phyloP scores from a whole-genome alignment of 371 early-diverging fungal species.

The Mortierella sp. region DNA sequence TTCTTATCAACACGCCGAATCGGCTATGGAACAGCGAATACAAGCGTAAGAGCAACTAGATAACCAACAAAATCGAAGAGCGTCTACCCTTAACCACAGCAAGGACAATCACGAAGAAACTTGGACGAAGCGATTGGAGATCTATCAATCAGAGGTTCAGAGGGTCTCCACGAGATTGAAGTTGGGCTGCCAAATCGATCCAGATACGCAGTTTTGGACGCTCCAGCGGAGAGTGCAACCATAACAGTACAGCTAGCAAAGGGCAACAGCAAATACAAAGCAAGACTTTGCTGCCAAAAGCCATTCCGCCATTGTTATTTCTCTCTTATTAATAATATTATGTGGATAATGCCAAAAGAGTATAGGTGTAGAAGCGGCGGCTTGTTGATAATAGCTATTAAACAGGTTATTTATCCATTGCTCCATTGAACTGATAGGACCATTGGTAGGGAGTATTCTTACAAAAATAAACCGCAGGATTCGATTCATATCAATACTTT shows the following conservation, averaged over 20 bases:
- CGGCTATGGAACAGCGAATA: background rate
- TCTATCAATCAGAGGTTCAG: no score
- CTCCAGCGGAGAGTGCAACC: background rate
- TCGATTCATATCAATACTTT: constrained; percentile 30
- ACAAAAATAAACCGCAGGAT: constrained; percentile 23
- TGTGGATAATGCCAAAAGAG: background rate
- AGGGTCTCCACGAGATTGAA: no score
- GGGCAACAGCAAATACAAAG: no score
- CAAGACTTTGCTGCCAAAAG: no score
- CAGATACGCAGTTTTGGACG: no score
- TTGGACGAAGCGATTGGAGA: no score
- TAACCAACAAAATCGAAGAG: background rate
- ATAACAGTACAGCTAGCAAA: background rate
- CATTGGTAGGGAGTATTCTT: constrained; percentile 17
- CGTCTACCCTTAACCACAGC: background rate
- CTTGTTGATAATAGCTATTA: background rate
- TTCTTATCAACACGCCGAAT: constrained; percentile 14
- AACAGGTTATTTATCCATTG: background rate
- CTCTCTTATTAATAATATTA: background rate
- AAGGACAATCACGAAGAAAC: background rate
- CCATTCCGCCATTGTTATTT: background rate
- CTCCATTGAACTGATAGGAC: constrained; percentile 15
- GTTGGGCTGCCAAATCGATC: no score
- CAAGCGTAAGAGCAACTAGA: background rate
- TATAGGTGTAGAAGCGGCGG: background rate